These are phyloP conservation scores for Termitomyces sp. DNA, from an alignment of 768 basidiomycete species.

Conservation along the genomic window DNA sequence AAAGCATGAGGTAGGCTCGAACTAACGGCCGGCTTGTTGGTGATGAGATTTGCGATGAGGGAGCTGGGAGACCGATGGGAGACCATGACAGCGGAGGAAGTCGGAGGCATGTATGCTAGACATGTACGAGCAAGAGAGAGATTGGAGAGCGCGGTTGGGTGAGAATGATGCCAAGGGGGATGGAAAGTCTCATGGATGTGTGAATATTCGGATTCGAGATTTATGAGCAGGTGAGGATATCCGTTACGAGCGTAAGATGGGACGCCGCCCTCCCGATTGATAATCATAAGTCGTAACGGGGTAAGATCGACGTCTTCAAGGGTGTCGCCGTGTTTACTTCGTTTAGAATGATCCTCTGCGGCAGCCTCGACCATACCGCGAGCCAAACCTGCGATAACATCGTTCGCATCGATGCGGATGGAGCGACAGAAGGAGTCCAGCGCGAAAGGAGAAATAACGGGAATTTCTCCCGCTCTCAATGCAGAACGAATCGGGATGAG, in stretches of 20 bases:
- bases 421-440: constrained; percentile 89
- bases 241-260: constrained; percentile 96
- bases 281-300: constrained; percentile 94
- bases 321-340: constrained; percentile 31
- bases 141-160: constrained; percentile 87
- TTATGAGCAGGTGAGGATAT: constrained; percentile 93
- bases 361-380: constrained; percentile 74
- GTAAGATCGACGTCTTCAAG: constrained; percentile 74
- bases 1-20: constrained; percentile 94
- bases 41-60: constrained; percentile 95
- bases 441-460: constrained; percentile 90
- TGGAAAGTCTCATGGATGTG: constrained; percentile 87
- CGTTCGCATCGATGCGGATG: constrained; percentile 80
- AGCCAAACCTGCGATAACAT: constrained; percentile 83
- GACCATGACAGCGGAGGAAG: constrained; percentile 94
- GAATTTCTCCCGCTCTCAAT: constrained; percentile 91
- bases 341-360: constrained; percentile 24
- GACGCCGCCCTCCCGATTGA: constrained; percentile 94
- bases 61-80: constrained; percentile 95
- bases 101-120: constrained; percentile 86
- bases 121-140: constrained; percentile 82
- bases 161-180: constrained; percentile 65
- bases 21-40: constrained; percentile 95
- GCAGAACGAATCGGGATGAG: constrained; percentile 85
- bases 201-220: constrained; percentile 81